These are phyloP conservation scores for Gremmenia infestans DNA, from an alignment of 2,329 filamentous ascomycete genomes.

Conservation along the genomic window DNA sequence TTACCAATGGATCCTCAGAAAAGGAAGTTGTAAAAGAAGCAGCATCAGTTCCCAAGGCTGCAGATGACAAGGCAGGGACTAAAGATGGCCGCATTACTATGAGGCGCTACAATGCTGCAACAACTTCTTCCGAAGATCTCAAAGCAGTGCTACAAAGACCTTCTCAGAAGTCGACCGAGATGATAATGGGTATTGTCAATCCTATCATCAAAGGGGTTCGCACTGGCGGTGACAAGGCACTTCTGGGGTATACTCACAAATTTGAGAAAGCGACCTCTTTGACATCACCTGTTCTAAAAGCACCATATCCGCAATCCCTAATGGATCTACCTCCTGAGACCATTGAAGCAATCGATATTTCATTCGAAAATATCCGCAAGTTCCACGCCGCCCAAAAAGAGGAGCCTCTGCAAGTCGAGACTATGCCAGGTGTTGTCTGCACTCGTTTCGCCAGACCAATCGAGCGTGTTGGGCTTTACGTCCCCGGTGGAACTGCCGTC, in stretches of 20 bases:
- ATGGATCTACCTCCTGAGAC: constrained; percentile 85
- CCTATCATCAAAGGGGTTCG: constrained; percentile 90
- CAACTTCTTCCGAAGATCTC: constrained; percentile 60
- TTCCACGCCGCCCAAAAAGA: constrained; percentile 90
- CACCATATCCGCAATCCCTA: constrained; percentile 77
- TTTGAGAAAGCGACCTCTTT: constrained; percentile 95
- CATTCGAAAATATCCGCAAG: constrained; percentile 87
- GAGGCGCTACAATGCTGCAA: constrained; percentile 68
- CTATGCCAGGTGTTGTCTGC: constrained; percentile 95
- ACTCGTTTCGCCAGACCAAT: constrained; percentile 90
- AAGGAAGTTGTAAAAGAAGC: constrained; percentile 43
- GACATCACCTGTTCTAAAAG: constrained; percentile 81
- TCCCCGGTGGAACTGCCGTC: constrained; percentile 95
- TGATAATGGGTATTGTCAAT: constrained; percentile 83
- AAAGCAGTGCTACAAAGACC: constrained; percentile 76
- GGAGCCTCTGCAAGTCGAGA: constrained; percentile 80
- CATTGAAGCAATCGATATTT: constrained; percentile 85
- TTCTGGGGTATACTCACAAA: constrained; percentile 93
- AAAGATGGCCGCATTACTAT: constrained; percentile 66
- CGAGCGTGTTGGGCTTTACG: constrained; percentile 92
- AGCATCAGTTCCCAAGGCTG: constrained; percentile 44
- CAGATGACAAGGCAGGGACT: constrained; percentile 45
- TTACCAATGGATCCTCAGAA: constrained; percentile 37
- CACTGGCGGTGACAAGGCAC: constrained; percentile 75
- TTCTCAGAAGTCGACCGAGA: constrained; percentile 90